phyloP scores from a whole-genome alignment of 2,329 filamentous ascomycete species.

The Blastomyces gilchristii region DNA sequence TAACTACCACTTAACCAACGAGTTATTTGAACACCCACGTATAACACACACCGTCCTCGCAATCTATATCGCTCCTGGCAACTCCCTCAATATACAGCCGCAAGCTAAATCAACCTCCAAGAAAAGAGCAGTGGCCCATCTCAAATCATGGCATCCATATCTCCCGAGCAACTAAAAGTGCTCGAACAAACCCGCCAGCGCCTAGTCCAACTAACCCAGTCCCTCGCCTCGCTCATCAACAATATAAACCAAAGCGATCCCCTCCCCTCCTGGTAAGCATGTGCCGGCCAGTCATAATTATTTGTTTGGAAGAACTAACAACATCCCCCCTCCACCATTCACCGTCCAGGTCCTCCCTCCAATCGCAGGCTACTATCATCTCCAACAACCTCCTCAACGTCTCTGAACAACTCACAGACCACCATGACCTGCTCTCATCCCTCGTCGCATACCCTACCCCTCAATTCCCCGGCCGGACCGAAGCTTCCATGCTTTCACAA shows the following conservation, averaged over 20 bases:
- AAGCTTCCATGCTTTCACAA: slow-evolving; percentile 51
- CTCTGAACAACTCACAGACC: slow-evolving; percentile 53
- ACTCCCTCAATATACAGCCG: not conserved
- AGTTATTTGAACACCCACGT: too few species aligned
- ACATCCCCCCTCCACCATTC: not conserved
- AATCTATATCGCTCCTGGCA: not conserved
- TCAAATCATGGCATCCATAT: slow-evolving; percentile 29
- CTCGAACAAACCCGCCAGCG: slow-evolving; percentile 62
- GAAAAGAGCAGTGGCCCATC: not conserved
- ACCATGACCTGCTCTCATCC: slow-evolving; percentile 57
- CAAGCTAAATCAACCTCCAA: not conserved
- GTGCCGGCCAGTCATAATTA: not conserved
- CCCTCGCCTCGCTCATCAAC: slow-evolving; percentile 53
- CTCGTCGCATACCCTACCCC: slow-evolving; percentile 67
- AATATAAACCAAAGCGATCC: slow-evolving; percentile 54
- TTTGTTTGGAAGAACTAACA: not conserved
- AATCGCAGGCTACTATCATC: slow-evolving; percentile 61
- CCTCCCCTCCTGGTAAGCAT: slow-evolving; percentile 54
- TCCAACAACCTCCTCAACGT: slow-evolving; percentile 59
- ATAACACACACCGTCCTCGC: too few species aligned
- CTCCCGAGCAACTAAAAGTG: slow-evolving; percentile 44
- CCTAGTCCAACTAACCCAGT: slow-evolving; percentile 58
- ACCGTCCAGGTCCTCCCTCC: slow-evolving; percentile 53
- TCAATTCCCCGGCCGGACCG: slow-evolving; percentile 59
- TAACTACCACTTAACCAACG: not conserved